Conservation (phyloP, 495 filamentous ascomycete species). For the Pseudomonodictys pantanalensis region DNA sequence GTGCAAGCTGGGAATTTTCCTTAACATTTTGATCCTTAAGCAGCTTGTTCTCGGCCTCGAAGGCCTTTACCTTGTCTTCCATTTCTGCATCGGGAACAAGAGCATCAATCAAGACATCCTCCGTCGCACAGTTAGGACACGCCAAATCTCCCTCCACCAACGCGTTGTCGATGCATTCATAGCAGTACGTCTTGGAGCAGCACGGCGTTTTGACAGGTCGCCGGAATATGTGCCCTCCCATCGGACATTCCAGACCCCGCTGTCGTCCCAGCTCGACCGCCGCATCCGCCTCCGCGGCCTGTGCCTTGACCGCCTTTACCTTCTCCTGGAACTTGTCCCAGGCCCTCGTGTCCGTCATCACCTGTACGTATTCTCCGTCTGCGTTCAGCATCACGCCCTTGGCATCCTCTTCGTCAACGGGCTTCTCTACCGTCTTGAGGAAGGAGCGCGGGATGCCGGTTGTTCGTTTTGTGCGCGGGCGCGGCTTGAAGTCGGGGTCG, state of each 20-base stretch:
- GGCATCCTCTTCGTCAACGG: slow-evolving; percentile 67
- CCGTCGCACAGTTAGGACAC: slow-evolving; percentile 85
- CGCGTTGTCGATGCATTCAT: slow-evolving; percentile 96
- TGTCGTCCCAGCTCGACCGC: slow-evolving; percentile 79
- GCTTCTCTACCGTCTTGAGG: slow-evolving; percentile 89
- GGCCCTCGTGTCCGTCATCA: slow-evolving; percentile 85
- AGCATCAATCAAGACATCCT: slow-evolving; percentile 90
- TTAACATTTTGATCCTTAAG: slow-evolving; percentile 57
- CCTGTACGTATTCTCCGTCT: slow-evolving; percentile 94
- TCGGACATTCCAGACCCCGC: slow-evolving; percentile 82
- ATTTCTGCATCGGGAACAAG: slow-evolving; percentile 76
- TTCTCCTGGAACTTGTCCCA: slow-evolving; percentile 98
- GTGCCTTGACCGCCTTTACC: slow-evolving; percentile 74
- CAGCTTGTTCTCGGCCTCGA: slow-evolving; percentile 64
- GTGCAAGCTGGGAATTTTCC: slow-evolving; percentile 43
- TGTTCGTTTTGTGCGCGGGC: slow-evolving; percentile 86
- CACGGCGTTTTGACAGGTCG: slow-evolving; percentile 98
- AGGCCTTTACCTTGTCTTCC: slow-evolving; percentile 72
- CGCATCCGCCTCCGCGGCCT: slow-evolving; percentile 66
- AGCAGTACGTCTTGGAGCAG: slow-evolving; percentile 95
- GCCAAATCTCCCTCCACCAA: slow-evolving; percentile 96
- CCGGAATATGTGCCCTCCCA: slow-evolving; percentile 95
- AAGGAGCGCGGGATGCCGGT: slow-evolving; percentile 94
- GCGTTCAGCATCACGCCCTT: slow-evolving; percentile 92
- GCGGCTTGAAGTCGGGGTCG: slow-evolving; percentile 89